Conservation (phyloP, 1,139 yeast species). For the Saccharomyces hybrid region DNA sequence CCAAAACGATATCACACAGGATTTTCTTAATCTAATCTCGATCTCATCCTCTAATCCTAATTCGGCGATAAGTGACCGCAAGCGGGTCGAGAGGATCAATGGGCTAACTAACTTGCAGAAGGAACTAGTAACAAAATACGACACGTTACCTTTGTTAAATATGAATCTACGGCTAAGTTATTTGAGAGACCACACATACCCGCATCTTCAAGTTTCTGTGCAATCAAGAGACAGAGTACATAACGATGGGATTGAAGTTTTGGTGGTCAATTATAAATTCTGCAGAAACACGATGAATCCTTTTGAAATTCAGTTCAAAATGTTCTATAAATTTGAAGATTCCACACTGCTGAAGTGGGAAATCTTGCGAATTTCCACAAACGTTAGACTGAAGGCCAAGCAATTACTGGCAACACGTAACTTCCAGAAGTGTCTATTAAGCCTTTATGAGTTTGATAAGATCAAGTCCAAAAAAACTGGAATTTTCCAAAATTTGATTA, state of each 20-base stretch:
- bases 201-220: constrained; percentile 5
- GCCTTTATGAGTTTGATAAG: constrained; percentile 4
- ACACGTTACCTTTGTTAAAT: constrained; percentile 23
- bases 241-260: not conserved
- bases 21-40: constrained; percentile 5
- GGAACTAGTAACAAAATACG: constrained; percentile 16
- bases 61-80: not conserved
- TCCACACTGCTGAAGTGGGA: not conserved
- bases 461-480: not conserved
- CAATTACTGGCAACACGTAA: constrained; percentile 1
- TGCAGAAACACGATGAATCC: not conserved
- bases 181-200: constrained; percentile 11
- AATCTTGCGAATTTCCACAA: not conserved
- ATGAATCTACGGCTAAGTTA: constrained; percentile 18
- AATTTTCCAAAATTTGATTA: not conserved
- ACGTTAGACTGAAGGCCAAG: not conserved
- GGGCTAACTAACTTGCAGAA: constrained; percentile 1
- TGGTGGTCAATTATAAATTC: not conserved
- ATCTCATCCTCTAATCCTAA: not conserved
- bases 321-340: constrained; percentile 1
- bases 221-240: constrained; percentile 1
- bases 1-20: constrained; percentile 4
- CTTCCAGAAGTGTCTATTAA: not conserved
- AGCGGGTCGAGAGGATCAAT: not conserved
- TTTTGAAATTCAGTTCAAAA: not conserved